Conservation (phyloP, 2,329 filamentous ascomycete species). For the Trichoderma koningiopsis region DNA sequence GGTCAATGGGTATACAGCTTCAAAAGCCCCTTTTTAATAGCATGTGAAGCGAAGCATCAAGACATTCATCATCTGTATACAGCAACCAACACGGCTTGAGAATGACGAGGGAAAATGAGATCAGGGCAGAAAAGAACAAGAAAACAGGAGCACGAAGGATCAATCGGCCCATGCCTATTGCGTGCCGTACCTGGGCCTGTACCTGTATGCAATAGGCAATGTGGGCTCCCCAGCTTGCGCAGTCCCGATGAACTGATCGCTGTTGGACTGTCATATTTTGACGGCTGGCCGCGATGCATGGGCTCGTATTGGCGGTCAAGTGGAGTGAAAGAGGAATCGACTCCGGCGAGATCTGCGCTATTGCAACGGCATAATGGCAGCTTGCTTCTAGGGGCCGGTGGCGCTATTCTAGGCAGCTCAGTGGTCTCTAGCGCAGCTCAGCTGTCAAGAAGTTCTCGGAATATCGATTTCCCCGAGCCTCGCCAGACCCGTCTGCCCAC, state of each 20-base stretch:
- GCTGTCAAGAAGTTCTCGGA: not conserved
- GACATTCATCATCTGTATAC: not conserved
- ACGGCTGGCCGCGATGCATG: not conserved
- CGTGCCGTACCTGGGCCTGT: not conserved
- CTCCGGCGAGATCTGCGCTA: not conserved
- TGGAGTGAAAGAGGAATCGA: not conserved
- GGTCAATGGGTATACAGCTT: not conserved
- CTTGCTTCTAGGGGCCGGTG: not conserved
- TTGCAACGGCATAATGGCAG: not conserved
- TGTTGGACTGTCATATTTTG: slow-evolving; percentile 11
- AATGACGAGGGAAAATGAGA: not conserved
- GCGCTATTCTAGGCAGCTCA: not conserved
- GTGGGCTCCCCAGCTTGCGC: slow-evolving; percentile 7
- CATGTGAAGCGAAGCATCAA: slow-evolving; percentile 2
- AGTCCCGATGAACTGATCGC: slow-evolving; percentile 14
- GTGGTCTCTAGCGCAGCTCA: not conserved
- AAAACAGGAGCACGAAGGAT: not conserved
- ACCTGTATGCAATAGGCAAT: not conserved
- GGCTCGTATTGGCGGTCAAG: slow-evolving; percentile 12
- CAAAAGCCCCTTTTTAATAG: not conserved
- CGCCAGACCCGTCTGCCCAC: not conserved
- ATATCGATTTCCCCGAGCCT: slow-evolving; percentile 7
- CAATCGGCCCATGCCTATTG: not conserved
- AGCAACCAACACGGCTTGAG: not conserved
- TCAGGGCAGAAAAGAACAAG: not conserved